Evolutionary conservation across 2,329 filamentous ascomycete genomes (phyloP).

Genomic region (Exophiala sp.): DNA sequence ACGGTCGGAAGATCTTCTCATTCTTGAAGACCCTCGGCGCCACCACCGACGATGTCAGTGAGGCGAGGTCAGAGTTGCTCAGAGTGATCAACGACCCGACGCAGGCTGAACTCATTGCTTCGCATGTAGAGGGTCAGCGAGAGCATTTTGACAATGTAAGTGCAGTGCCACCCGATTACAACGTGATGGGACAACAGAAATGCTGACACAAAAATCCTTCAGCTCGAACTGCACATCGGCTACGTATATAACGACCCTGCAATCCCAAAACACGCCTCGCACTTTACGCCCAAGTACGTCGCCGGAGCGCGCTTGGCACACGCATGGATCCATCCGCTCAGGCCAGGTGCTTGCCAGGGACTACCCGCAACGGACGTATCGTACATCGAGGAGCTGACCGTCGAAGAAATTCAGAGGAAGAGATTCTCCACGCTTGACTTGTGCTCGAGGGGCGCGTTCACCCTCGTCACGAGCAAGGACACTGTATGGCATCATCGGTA

Average conservation of each 20-base stretch:
- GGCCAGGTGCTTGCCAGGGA: not conserved
- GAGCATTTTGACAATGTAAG: conserved; percentile 22
- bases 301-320: conserved; percentile 42
- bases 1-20: conserved; percentile 42
- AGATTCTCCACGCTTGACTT: conserved; percentile 39
- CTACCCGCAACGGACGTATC: conserved; percentile 34
- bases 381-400: conserved; percentile 35
- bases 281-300: conserved; percentile 37
- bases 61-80: conserved; percentile 12
- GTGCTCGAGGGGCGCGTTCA: conserved; percentile 34
- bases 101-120: conserved; percentile 33
- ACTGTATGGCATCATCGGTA: conserved; percentile 8
- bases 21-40: conserved; percentile 41
- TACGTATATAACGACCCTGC: conserved; percentile 40
- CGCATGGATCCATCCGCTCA: conserved; percentile 34
- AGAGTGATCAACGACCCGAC: conserved; percentile 10
- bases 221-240: conserved; percentile 43
- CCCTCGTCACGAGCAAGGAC: conserved; percentile 28
- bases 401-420: conserved; percentile 27
- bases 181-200: not conserved
- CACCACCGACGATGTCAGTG: conserved; percentile 29
- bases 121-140: conserved; percentile 23
- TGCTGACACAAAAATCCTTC: not conserved
- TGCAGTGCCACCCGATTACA: not conserved
- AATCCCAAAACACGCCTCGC: conserved; percentile 37